phyloP scores from a whole-genome alignment of 768 basidiomycete species.

The Russula vinacea region DNA sequence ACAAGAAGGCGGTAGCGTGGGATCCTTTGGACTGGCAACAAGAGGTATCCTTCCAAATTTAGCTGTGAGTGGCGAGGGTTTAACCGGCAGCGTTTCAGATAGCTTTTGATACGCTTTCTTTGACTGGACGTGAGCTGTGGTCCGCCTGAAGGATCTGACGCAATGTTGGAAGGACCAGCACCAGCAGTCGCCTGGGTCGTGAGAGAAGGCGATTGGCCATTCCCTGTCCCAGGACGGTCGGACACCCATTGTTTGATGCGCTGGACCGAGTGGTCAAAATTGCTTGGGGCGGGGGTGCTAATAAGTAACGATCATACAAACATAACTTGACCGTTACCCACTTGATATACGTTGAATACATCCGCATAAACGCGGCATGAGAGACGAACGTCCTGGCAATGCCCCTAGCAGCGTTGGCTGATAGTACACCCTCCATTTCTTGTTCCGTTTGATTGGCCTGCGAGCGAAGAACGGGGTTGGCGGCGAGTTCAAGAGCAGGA shows the following conservation, averaged over 20 bases:
- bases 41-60: constrained; percentile 88
- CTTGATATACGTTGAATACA: constrained; percentile 99
- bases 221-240: constrained; percentile 46
- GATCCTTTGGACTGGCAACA: constrained; percentile 94
- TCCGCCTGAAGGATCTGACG: constrained; percentile 42
- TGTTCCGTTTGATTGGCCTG: constrained; percentile 45
- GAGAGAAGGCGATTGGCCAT: constrained; percentile 51
- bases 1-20: constrained; percentile 95
- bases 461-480: constrained; percentile 60
- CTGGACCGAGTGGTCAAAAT: constrained; percentile 90
- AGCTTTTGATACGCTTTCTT: constrained; percentile 81
- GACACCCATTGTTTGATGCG: constrained; percentile 84
- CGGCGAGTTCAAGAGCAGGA: constrained; percentile 80
- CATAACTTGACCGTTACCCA: constrained; percentile 41
- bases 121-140: constrained; percentile 72
- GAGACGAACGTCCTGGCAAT: constrained; percentile 89
- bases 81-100: constrained; percentile 84
- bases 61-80: constrained; percentile 91
- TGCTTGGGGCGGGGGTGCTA: constrained; percentile 45
- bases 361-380: constrained; percentile 96
- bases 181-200: constrained; percentile 43
- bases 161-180: constrained; percentile 43
- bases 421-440: constrained; percentile 71
- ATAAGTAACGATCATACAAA: constrained; percentile 23
- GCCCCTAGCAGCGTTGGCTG: constrained; percentile 67